A percentile compares a stretch with the other conserved stretches of the same genome.
phyloP scores from a whole-genome alignment of 2,329 filamentous ascomycete genomes.

The Pseudogymnoascus sp. region DNA sequence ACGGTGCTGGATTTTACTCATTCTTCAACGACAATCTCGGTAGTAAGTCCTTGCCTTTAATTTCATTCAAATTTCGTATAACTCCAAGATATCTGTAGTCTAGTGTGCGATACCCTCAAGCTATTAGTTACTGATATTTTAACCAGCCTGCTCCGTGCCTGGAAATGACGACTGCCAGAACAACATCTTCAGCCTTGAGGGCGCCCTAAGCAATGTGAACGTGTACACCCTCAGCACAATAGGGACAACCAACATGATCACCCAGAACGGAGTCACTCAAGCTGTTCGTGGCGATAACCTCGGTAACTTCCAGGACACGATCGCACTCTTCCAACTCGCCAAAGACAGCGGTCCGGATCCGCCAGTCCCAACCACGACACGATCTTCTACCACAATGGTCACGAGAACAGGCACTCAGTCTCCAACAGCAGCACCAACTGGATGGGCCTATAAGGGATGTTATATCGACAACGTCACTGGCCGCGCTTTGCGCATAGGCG shows the following conservation, averaged over 20 bases:
- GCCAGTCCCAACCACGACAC: background rate
- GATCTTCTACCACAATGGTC: too few species aligned
- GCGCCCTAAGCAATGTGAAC: slow-evolving; percentile 15
- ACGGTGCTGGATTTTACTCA: slow-evolving; percentile 49
- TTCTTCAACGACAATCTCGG: slow-evolving; percentile 52
- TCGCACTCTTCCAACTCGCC: slow-evolving; percentile 16
- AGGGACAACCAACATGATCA: slow-evolving; percentile 20
- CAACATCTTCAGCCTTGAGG: slow-evolving; percentile 20
- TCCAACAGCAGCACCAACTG: too few species aligned
- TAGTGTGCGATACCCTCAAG: background rate
- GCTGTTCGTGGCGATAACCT: slow-evolving; percentile 17
- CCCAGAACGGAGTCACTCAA: slow-evolving; percentile 12
- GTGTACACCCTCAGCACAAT: slow-evolving; percentile 20
- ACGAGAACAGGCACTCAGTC: too few species aligned
- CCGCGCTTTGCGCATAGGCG: background rate
- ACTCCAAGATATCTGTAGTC: background rate
- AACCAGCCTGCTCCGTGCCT: slow-evolving; percentile 12
- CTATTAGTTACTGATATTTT: background rate
- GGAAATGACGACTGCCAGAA: slow-evolving; percentile 20
- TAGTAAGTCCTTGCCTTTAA: slow-evolving; percentile 14
- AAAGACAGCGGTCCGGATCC: background rate
- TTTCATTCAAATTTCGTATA: background rate
- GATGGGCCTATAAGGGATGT: too few species aligned
- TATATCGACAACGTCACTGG: background rate
- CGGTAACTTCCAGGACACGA: slow-evolving; percentile 16